A percentile compares a stretch with the other conserved stretches of the same genome.
These are phyloP conservation scores for Centaurea solstitialis DNA, from an alignment of 129 eudicot genomes.

Conservation along the genomic window DNA sequence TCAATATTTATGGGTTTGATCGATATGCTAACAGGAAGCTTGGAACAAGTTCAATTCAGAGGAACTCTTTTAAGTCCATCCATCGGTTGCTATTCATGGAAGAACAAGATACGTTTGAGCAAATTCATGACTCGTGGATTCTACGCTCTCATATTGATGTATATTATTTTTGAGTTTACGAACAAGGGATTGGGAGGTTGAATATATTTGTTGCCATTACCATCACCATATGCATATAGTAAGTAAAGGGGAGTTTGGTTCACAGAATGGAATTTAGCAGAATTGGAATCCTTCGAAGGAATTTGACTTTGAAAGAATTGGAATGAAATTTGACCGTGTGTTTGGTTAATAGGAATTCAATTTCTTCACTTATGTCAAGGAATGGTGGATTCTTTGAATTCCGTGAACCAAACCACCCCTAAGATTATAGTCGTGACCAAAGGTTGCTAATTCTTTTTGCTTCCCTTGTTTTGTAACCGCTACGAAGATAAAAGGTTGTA, in stretches of 20 bases:
- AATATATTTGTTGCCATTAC: conserved; percentile 3
- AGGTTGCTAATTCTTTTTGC: conserved; percentile 13
- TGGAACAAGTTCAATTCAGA: conserved; percentile 95
- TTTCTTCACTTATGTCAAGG: too few species aligned
- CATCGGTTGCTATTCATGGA: not conserved
- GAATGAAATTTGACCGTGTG: too few species aligned
- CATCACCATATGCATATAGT: conserved; percentile 16
- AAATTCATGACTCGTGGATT: not conserved
- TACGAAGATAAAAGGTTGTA: not conserved
- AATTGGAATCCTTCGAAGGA: too few species aligned
- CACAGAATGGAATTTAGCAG: too few species aligned
- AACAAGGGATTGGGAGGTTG: conserved; percentile 12
- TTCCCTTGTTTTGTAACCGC: conserved; percentile 10
- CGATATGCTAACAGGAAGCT: conserved; percentile 64
- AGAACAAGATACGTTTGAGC: not conserved
- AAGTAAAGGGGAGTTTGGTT: not conserved
- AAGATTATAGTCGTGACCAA: conserved; percentile 16
- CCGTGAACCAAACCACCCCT: too few species aligned
- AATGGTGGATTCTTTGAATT: too few species aligned
- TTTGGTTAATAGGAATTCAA: too few species aligned
- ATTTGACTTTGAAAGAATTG: too few species aligned
- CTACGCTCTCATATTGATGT: conserved; percentile 24
- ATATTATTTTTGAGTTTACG: conserved; percentile 31
- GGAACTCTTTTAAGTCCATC: conserved; percentile 60
- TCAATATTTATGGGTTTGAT: conserved; percentile 15